phyloP scores from a whole-genome alignment of 1,284 basidiomycete genomes.

The Ceratobasidium theobromae region DNA sequence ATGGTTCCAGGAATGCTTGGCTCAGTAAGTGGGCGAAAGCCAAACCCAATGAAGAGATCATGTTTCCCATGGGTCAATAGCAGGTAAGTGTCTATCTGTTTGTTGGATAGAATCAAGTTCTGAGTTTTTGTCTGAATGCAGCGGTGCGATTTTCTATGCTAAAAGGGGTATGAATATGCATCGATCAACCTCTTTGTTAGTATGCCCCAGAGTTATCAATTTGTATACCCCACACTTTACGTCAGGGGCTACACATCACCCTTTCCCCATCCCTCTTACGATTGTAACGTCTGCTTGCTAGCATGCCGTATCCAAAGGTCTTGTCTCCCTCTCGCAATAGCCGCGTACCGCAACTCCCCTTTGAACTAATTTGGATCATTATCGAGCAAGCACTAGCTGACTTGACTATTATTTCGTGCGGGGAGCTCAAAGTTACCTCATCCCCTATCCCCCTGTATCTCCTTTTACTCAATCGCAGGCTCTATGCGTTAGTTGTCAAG shows the following conservation, averaged over 20 bases:
- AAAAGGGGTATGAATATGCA: too few relatives aligned
- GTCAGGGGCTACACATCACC: too few relatives aligned
- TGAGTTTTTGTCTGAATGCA: too few relatives aligned
- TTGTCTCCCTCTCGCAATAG: not conserved
- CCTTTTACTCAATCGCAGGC: conserved; percentile 1
- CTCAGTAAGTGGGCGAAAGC: not conserved
- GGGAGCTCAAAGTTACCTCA: not conserved
- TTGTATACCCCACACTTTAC: too few relatives aligned
- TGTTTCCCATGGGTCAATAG: too few relatives aligned
- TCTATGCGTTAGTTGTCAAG: conserved; percentile 1
- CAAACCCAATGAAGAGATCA: too few relatives aligned
- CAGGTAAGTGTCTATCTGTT: too few relatives aligned
- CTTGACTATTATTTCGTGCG: not conserved
- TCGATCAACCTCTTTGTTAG: too few relatives aligned
- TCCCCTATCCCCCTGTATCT: not conserved
- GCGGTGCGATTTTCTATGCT: too few relatives aligned
- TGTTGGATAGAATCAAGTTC: too few relatives aligned
- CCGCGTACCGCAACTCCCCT: not conserved
- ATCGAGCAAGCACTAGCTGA: conserved; percentile 5
- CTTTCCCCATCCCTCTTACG: not conserved
- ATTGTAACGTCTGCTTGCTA: not conserved
- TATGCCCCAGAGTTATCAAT: too few relatives aligned
- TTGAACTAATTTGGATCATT: conserved; percentile 10
- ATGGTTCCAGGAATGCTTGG: conserved; percentile 17
- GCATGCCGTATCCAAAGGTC: not conserved